These are phyloP conservation scores for Solanum chmielewskii DNA, from an alignment of 257 asterid species.

Conservation along the genomic window DNA sequence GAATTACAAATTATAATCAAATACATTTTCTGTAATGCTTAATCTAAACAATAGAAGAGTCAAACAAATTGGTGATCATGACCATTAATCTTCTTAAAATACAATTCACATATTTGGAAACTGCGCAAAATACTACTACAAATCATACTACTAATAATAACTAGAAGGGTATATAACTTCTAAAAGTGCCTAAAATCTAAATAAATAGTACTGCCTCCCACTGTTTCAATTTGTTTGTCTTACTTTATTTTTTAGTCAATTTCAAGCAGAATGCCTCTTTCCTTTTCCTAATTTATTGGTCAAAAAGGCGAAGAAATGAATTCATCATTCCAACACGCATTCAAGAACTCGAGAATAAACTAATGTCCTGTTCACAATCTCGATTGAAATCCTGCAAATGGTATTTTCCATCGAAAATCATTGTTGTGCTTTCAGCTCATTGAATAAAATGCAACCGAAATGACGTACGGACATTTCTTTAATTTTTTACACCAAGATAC, in stretches of 20 bases:
- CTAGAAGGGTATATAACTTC: background rate
- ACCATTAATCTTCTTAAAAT: background rate
- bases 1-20: background rate
- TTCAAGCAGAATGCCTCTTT: background rate
- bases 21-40: background rate
- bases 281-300: background rate
- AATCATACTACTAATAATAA: background rate
- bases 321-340: background rate
- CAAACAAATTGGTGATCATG: background rate
- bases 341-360: background rate
- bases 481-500: background rate
- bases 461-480: background rate
- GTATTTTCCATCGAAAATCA: background rate
- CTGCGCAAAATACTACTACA: background rate
- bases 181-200: background rate
- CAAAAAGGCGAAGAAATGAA: background rate
- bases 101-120: background rate
- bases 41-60: background rate
- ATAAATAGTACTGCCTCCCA: background rate
- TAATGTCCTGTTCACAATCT: background rate
- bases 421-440: background rate
- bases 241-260: background rate
- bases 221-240: background rate
- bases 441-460: background rate
- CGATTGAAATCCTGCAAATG: background rate